Conservation (phyloP, 1,284 basidiomycete species). For the Leucoagaricus sp. region DNA sequence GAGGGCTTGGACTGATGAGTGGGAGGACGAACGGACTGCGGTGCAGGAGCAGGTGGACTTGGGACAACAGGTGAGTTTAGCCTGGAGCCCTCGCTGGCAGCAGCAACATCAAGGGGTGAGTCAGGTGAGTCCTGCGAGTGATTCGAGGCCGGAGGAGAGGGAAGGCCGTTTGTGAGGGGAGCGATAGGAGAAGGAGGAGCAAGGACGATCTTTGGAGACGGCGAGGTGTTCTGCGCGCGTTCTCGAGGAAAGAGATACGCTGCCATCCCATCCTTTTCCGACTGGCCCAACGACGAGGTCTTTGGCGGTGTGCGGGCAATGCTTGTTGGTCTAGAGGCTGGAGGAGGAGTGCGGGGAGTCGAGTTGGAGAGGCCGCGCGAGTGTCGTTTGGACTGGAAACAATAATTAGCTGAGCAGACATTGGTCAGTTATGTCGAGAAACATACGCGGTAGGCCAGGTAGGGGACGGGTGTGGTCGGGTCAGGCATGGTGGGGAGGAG, state of each 20-base stretch:
- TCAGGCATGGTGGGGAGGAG: conserved; percentile 21
- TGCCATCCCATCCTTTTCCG: neutral
- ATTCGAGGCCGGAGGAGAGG: conserved; percentile 17
- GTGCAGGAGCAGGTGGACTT: neutral
- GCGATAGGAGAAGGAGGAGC: conserved; percentile 19
- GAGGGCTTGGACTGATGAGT: neutral
- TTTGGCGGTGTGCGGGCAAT: conserved; percentile 5
- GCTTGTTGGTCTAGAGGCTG: conserved; percentile 28
- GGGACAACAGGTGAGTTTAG: neutral
- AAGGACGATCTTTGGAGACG: conserved; percentile 15
- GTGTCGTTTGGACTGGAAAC: conserved; percentile 68
- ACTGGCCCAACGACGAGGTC: conserved; percentile 7
- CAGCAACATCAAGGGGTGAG: conserved; percentile 6
- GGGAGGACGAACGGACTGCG: neutral
- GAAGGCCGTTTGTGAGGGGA: conserved; percentile 16
- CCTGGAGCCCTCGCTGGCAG: neutral
- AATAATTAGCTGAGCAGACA: too few relatives aligned
- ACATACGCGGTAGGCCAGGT: conserved; percentile 73
- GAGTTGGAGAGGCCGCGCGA: conserved; percentile 50
- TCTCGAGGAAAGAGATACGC: neutral
- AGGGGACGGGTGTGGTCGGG: conserved; percentile 50
- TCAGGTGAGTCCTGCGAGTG: conserved; percentile 19
- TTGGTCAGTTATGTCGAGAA: too few relatives aligned
- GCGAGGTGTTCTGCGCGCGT: conserved; percentile 18
- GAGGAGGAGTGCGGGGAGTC: conserved; percentile 26